Conservation (phyloP, 2,329 filamentous ascomycete genomes). For the Bretziella fagacearum region DNA sequence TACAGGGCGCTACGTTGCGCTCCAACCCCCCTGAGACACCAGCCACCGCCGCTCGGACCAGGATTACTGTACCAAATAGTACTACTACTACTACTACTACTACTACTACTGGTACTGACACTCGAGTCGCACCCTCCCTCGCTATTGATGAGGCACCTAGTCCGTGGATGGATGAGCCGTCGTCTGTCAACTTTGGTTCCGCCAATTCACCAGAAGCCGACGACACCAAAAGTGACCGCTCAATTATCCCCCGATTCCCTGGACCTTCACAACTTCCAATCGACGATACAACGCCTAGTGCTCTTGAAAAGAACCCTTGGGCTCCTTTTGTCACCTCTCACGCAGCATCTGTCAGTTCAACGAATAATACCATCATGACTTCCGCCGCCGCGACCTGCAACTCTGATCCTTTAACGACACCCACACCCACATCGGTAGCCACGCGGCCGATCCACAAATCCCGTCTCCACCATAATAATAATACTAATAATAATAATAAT, state of each 20-base stretch:
- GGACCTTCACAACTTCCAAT: slow-evolving; percentile 12
- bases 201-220: slow-evolving; percentile 2
- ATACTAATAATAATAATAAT: neutral
- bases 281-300: slow-evolving; percentile 9
- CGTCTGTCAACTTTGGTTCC: slow-evolving; percentile 10
- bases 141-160: neutral
- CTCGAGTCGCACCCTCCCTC: no score
- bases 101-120: no score
- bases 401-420: neutral
- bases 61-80: no score
- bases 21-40: slow-evolving; percentile 12
- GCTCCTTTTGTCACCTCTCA: no score
- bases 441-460: neutral
- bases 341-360: no score
- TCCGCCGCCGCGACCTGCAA: neutral
- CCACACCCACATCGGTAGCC: no score
- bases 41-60: slow-evolving; percentile 14
- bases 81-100: no score
- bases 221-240: neutral
- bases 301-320: slow-evolving; percentile 12
- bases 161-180: slow-evolving; percentile 14
- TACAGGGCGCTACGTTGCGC: slow-evolving; percentile 9
- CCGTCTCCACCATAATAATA: neutral
- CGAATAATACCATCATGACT: no score
- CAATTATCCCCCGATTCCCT: slow-evolving; percentile 7